A percentile compares a stretch with the other conserved stretches of the same genome.
phyloP scores from a whole-genome alignment of 306 rosid genomes.

The Astragalus glycyphyllos region DNA sequence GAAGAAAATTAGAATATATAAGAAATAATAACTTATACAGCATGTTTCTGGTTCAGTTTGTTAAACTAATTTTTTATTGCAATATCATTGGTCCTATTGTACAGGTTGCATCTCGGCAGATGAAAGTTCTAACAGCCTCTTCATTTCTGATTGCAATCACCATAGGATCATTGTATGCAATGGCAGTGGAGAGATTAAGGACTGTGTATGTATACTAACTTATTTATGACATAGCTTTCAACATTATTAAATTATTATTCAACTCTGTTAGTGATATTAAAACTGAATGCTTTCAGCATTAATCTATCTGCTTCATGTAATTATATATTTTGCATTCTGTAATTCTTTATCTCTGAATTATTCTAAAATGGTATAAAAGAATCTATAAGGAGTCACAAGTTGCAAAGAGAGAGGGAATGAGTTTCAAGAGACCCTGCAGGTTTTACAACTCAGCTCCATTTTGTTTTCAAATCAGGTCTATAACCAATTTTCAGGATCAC shows the following conservation, averaged over 20 bases:
- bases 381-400: too few species aligned
- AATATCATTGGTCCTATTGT: slow-evolving; percentile 41
- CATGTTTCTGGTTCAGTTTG: slow-evolving; percentile 11
- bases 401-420: too few species aligned
- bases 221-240: too few species aligned
- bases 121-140: slow-evolving; percentile 69
- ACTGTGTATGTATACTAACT: slow-evolving; percentile 66
- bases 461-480: too few species aligned
- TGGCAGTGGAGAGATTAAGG: slow-evolving; percentile 74
- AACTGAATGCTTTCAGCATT: background rate
- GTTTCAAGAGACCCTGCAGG: too few species aligned
- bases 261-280: slow-evolving; percentile 12
- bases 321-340: too few species aligned
- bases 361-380: too few species aligned
- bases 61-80: slow-evolving; percentile 28
- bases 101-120: slow-evolving; percentile 85
- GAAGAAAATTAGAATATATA: background rate
- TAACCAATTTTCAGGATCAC: too few species aligned
- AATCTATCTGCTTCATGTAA: background rate
- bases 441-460: too few species aligned
- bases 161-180: slow-evolving; percentile 78
- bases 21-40: background rate
- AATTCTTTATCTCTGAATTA: too few species aligned
- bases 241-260: slow-evolving; percentile 19
- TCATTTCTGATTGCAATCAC: slow-evolving; percentile 89